Evolutionary conservation across 2,329 filamentous ascomycete species (phyloP).

Genomic region (Biscogniauxia mediterranea): DNA sequence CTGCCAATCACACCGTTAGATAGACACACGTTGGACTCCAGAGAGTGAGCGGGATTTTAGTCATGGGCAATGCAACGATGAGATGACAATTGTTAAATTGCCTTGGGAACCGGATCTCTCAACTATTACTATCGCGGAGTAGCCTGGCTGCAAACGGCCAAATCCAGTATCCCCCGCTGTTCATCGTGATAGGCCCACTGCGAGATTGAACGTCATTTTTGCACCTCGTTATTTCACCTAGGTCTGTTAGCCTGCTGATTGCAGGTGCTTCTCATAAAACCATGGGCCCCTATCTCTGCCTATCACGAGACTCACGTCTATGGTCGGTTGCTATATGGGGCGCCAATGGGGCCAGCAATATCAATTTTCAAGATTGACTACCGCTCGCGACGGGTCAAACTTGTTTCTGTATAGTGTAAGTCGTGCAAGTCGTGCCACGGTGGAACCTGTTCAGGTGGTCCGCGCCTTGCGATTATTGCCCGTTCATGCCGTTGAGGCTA

Average conservation of each 20-base stretch:
- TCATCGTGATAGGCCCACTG: constrained; percentile 22
- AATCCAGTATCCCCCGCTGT: constrained; percentile 12
- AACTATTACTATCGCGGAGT: background rate
- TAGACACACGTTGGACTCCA: no score
- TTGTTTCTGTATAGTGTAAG: background rate
- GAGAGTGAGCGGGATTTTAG: background rate
- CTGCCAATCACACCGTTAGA: background rate
- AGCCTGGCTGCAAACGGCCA: constrained; percentile 1
- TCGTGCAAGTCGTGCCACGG: background rate
- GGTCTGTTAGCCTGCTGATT: background rate
- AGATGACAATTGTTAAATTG: constrained; percentile 3
- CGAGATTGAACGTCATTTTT: constrained; percentile 28
- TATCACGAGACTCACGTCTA: background rate
- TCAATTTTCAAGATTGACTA: background rate
- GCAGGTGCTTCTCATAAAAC: background rate
- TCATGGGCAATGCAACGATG: background rate
- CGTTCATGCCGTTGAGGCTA: background rate
- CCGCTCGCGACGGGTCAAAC: background rate
- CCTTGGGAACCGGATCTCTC: background rate
- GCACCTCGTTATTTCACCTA: constrained; percentile 15
- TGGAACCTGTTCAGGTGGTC: background rate
- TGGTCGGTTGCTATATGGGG: background rate
- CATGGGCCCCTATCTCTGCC: background rate
- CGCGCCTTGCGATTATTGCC: background rate
- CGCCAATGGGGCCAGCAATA: background rate